Conservation (phyloP, 345 rosid genomes). For the Raphanus raphanistrum region DNA sequence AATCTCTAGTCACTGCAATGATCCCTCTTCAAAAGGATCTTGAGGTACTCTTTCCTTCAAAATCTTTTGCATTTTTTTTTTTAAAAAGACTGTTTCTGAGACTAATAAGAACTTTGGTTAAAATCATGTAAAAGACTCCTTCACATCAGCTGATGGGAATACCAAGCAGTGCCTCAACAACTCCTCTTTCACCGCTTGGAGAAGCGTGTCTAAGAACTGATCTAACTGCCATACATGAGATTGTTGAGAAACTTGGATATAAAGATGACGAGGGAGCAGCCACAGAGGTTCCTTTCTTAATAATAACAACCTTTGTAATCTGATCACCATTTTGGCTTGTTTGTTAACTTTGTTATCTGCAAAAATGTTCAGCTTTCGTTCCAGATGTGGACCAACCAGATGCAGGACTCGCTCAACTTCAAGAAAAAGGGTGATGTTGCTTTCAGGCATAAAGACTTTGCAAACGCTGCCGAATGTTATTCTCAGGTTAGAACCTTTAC, state of each 20-base stretch:
- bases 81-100: neutral
- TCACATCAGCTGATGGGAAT: slow-evolving; percentile 85
- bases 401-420: slow-evolving; percentile 79
- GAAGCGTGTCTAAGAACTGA: slow-evolving; percentile 94
- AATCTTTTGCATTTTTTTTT: slow-evolving; percentile 15
- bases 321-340: slow-evolving; percentile 4
- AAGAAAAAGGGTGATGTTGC: slow-evolving; percentile 93
- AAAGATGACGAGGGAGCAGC: slow-evolving; percentile 89
- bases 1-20: slow-evolving; percentile 70
- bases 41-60: slow-evolving; percentile 51
- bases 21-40: slow-evolving; percentile 83
- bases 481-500: slow-evolving; percentile 59
- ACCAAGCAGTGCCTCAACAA: slow-evolving; percentile 56
- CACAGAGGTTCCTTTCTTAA: slow-evolving; percentile 62
- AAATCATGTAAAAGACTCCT: slow-evolving; percentile 57
- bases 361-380: slow-evolving; percentile 73
- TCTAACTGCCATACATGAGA: slow-evolving; percentile 77
- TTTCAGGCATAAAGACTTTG: slow-evolving; percentile 72
- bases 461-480: slow-evolving; percentile 67
- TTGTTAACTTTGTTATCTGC: neutral
- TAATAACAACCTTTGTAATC: too few species aligned
- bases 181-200: slow-evolving; percentile 72
- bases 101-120: slow-evolving; percentile 25
- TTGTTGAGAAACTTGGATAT: slow-evolving; percentile 69
- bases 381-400: slow-evolving; percentile 98